Base-by-base conservation (phyloP, 2,329 filamentous ascomycete species). In the Neofusicoccum kwambonambiense region DNA sequence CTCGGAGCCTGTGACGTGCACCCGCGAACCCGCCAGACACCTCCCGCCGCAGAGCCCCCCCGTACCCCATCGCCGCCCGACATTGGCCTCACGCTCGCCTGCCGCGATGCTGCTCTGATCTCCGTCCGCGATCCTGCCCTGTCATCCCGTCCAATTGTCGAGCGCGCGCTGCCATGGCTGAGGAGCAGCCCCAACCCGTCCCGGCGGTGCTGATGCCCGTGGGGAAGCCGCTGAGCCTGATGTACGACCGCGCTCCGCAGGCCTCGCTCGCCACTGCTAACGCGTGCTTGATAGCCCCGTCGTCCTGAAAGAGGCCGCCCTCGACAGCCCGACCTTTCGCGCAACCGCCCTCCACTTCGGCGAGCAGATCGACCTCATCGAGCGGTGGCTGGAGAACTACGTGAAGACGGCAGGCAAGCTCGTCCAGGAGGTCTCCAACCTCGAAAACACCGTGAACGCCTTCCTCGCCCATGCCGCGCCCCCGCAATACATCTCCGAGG, bases 261-360 rank as follows among this genome's bases (percentile, higher is more conserved):
- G 45, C 45, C n/a, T 22, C 11, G 13, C 31, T n/a, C 54, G 3
- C 42, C 35, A 11, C 50, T 47, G 22, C 65, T 73, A 50, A 56
- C 39, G 34, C 27, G 41, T 15, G n/a, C 35, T 45, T 27, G 44
- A 44, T 69, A 88, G 86, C 65, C 92, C 95, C 50, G 93, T 98
- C 41, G 89, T 89, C 67, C 85, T 98, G 71, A 95, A 94, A 80
- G 95, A 99, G 85, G 95, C 95, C 58, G 91, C 93, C 19, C 90
- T 98, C 80, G 95, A 99, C 79, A 97, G 93, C 44, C 95, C 95
- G 31, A 96, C 93, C 41, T 98, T 98, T 77, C 92, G 95, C 69
- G 92, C 93, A 52, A 91, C 91, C 22, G 87, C 92, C 47, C 81
- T 90, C 52, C 92, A 97, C 80, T 97, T 97, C 75, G 86, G 88